phyloP scores from a whole-genome alignment of 257 asterid species.

The Verbascum thapsus region DNA sequence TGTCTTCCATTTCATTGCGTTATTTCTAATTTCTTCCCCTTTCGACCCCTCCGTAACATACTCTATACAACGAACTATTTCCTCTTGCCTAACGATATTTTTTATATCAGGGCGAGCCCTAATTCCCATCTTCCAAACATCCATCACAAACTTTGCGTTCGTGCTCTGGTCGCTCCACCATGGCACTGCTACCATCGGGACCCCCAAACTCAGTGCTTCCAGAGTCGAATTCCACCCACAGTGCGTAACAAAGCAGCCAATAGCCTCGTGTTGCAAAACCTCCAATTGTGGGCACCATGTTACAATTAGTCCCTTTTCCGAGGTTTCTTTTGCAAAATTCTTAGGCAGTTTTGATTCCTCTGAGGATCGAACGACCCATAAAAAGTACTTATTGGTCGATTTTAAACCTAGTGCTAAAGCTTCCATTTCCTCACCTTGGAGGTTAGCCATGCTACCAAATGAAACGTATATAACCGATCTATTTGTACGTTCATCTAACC shows the following conservation, averaged over 20 bases:
- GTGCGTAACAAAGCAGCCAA: slow-evolving; percentile 37
- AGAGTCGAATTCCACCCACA: slow-evolving; percentile 45
- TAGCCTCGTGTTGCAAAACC: slow-evolving; percentile 28
- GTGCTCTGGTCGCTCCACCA: slow-evolving; percentile 37
- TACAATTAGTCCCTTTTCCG: slow-evolving; percentile 31
- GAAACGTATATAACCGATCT: slow-evolving; percentile 34
- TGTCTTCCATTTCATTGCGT: slow-evolving; percentile 32
- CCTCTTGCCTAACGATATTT: slow-evolving; percentile 17
- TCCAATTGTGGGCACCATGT: slow-evolving; percentile 41
- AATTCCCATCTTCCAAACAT: slow-evolving; percentile 34
- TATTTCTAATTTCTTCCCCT: slow-evolving; percentile 20
- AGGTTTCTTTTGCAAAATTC: slow-evolving; percentile 7
- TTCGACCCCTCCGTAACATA: slow-evolving; percentile 27
- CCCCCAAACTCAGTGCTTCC: slow-evolving; percentile 37
- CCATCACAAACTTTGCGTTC: slow-evolving; percentile 36
- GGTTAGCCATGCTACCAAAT: slow-evolving; percentile 33
- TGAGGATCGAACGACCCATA: slow-evolving; percentile 38
- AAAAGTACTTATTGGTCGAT: slow-evolving; percentile 18
- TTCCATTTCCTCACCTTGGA: slow-evolving; percentile 27
- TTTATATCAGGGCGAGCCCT: neutral
- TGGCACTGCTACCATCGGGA: slow-evolving; percentile 39
- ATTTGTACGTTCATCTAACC: slow-evolving; percentile 20
- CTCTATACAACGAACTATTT: slow-evolving; percentile 19
- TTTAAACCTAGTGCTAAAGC: slow-evolving; percentile 29
- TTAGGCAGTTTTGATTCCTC: slow-evolving; percentile 34